Evolutionary conservation across 192 early-diverging fungal species (phyloP).

Genomic region (Chytriomyces hyalinus): DNA sequence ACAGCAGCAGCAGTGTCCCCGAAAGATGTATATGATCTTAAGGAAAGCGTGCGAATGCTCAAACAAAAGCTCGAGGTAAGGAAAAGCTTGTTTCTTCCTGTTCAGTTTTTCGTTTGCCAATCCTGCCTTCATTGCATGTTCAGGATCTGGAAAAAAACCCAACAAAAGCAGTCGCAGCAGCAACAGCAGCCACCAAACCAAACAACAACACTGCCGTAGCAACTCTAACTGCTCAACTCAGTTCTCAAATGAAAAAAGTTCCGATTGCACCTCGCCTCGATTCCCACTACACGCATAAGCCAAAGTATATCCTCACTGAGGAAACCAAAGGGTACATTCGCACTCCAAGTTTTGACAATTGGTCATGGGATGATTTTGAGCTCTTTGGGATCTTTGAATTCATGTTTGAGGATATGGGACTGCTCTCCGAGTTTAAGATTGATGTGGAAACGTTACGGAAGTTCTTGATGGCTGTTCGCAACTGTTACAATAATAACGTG

Average conservation of each 20-base stretch:
- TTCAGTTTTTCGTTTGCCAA: not conserved
- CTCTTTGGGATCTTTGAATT: slow-evolving; percentile 47
- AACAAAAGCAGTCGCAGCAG: not conserved
- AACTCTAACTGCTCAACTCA: not conserved
- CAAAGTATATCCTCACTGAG: slow-evolving; percentile 35
- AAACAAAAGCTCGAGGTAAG: slow-evolving; percentile 23
- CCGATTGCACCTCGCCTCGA: slow-evolving; percentile 5
- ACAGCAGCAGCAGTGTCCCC: slow-evolving; percentile 5
- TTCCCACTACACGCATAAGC: slow-evolving; percentile 22
- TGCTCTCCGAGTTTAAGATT: slow-evolving; percentile 51
- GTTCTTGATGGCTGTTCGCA: slow-evolving; percentile 46
- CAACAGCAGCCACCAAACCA: not conserved
- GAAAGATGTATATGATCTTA: slow-evolving; percentile 13
- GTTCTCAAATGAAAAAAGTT: not conserved
- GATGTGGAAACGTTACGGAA: slow-evolving; percentile 37
- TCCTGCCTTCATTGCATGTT: not conserved
- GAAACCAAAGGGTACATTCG: slow-evolving; percentile 44
- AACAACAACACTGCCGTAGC: slow-evolving; percentile 5
- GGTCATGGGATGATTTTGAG: slow-evolving; percentile 50
- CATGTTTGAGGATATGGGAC: slow-evolving; percentile 53
- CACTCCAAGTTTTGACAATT: slow-evolving; percentile 50
- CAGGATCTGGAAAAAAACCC: slow-evolving; percentile 25
- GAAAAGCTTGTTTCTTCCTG: not conserved
- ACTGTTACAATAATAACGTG: slow-evolving; percentile 54
- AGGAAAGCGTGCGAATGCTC: slow-evolving; percentile 4